Evolutionary conservation across 306 rosid species (phyloP), one percentile per base, ranked within the genome.

Genomic region (Cucurbita pepo): DNA sequence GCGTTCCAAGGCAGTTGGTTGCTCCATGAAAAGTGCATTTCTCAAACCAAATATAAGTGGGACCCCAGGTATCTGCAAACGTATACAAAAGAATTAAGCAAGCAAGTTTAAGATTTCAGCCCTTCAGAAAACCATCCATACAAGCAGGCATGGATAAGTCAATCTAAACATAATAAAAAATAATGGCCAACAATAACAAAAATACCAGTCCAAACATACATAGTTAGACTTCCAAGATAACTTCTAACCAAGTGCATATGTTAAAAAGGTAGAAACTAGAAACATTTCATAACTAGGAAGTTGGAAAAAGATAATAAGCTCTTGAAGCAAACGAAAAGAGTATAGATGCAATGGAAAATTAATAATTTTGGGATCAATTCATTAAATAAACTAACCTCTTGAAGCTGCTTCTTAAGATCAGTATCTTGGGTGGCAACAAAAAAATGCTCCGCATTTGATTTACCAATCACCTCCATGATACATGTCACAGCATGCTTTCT

Each of bases 341-440:
- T 63, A 13, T 3, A 43, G 25, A 18, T 62, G 66, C 8, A 52
- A 4, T 8, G 3, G 37, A 36, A 72, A 72, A 72, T 13, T 50
- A 18, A 21, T 38, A 41, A 40, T 11, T 12, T 36, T 6, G 40
- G 37, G 40, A 8, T 43, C 10, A 43, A 0, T 16, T 2, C 34
- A 19, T 5, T 58, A 59, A 34, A 21, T 7, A 71, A 19, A 77
- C 77, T 66, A 50, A 88, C 96, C 96, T 88, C 82, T 77, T 78
- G 87, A 71, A 90, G 78, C 73, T 82, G 75, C 53, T 80, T 76
- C 52, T 93, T 87, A 75, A 88, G 78, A 36, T 86, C 88, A 69
- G 63, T 12, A 34, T 93, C 93, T 76, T 90, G 96, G 78, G 89
- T 87, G 75, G 91, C 93, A 77, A 90, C 84, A 83, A 93, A 88